phyloP scores from a whole-genome alignment of 768 basidiomycete genomes.

The Hebeloma cylindrosporum region DNA sequence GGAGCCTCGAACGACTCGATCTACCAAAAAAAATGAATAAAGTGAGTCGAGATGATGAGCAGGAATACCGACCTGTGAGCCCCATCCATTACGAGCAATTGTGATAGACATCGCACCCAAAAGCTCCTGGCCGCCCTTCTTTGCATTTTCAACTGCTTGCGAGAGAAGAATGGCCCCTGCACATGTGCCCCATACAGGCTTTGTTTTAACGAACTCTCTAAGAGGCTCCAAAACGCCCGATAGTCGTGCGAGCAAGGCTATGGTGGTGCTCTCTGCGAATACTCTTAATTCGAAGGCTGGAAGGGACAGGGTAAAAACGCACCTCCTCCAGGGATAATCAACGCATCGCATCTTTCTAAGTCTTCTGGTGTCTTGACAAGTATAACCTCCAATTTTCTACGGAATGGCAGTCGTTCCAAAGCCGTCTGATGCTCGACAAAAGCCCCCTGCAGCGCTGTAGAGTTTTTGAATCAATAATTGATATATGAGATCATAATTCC shows the following conservation, averaged over 20 bases:
- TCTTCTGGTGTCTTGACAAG: constrained; percentile 78
- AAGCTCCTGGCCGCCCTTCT: constrained; percentile 86
- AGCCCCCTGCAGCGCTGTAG: constrained; percentile 88
- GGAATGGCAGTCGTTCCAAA: constrained; percentile 56
- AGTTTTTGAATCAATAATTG: constrained; percentile 10
- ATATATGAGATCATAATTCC: background rate
- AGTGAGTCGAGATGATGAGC: background rate
- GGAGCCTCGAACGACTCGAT: constrained; percentile 90
- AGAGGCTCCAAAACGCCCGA: constrained; percentile 83
- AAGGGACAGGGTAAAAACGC: constrained; percentile 17
- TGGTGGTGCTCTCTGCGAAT: constrained; percentile 83
- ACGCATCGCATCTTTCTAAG: constrained; percentile 70
- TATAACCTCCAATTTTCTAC: constrained; percentile 44
- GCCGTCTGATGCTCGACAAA: constrained; percentile 84
- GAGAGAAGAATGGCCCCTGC: constrained; percentile 92
- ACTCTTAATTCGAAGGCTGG: background rate
- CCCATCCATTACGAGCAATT: constrained; percentile 89
- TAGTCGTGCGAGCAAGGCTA: constrained; percentile 71
- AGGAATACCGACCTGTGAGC: constrained; percentile 70
- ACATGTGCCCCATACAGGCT: constrained; percentile 94
- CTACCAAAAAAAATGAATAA: constrained; percentile 36
- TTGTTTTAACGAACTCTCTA: constrained; percentile 63
- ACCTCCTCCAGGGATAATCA: constrained; percentile 95
- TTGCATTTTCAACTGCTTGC: constrained; percentile 68
- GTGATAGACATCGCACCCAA: constrained; percentile 78